Evolutionary conservation across 2,329 filamentous ascomycete genomes (phyloP), one percentile per base, ranked within the genome.

Genomic region (Fusarium mundagurra): DNA sequence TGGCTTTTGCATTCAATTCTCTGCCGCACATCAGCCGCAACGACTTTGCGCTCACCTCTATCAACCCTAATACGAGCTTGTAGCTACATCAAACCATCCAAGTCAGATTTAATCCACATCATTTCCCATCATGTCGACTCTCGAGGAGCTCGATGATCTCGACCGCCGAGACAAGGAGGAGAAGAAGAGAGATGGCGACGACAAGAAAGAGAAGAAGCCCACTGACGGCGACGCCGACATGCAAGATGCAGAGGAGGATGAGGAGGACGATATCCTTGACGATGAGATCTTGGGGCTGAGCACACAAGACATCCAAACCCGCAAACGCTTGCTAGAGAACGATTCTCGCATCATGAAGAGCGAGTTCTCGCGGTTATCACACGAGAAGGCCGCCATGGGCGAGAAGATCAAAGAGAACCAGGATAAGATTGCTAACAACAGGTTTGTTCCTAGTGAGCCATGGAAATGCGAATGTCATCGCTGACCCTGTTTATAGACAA

Each of bases 391-490:
- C 57, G 92, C 94, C 55, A 99, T 99, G 96, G 92, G 92, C 67
- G 96, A 98, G 84, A 98, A 98, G 88, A 98, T 99, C 84, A 98
- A 98, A 89, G 96, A 99, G 83, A 99, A 99, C 81, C 86, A 94
- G 80, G 97, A 99, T 78, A 99, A 99, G 90, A 99, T 99, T 80
- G 95, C 97, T 77, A 98, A 99, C 86, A 99, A 99, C 88, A 91
- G 95, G 95, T 97, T 87, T 76, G 88, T 78, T 51, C 29, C 63
- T 39, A 47, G 41, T 39, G 41, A 31, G 10, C 7, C 16, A 34
- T 31, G 38, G 34, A 20, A 50, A 47, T 24, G 20, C 38, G 39
- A 22, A 39, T 48, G 38, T 53, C 38, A 41, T 43, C 31, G 41
- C 68, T 74, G 53, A 61, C 27, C 29, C 39, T 29, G 41, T 58